Evolutionary conservation across 192 early-diverging fungal genomes (phyloP), one percentile per base, ranked within the genome.

Genomic region (Coemansia reversa): DNA sequence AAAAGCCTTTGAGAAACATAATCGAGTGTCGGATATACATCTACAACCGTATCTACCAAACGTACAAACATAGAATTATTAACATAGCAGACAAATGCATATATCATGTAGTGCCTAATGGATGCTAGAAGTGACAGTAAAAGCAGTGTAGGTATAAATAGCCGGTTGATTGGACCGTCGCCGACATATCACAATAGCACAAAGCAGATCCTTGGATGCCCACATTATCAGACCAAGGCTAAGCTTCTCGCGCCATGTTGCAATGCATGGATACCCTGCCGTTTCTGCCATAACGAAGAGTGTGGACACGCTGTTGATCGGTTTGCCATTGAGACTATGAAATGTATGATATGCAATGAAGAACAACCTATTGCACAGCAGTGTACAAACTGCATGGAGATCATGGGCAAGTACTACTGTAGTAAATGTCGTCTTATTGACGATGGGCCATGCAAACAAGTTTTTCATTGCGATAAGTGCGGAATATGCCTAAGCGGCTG

Each of bases 381-480:
- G 23, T 98, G 96, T 70, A 57, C 54, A 22, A 65, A 39, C 5
- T 98, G 96, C 75, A 60, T 80, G 5, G 39, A 69, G 14, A 45
- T 62, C 16, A 72, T 96, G 25, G 91, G 93, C 0, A 65, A 66
- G 25, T 96, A 98, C 74, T 98, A 90, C 61, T 98, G 96, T 76
- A 66, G 84, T 51, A 85, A 85, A 28, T 98, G 96, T 67, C 92
- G 94, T 69, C 83, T 98, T 9, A 94, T 94, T 89, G 94, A 97
- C 63, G 86, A 96, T 56, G 90, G 91, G 55, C 74, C 89, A 5
- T 60, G 80, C 28, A 95, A 95, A 63, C 69, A 84, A 18, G 94
- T 97, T 29, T 98, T 94, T 79, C 96, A 98, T 67, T 98, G 96
- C 69, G 83, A 91, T 66, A 85, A 87, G 39, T 98, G 96, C 63